A percentile compares a stretch with the other conserved stretches of the same genome.
phyloP scores from a whole-genome alignment of 1,284 basidiomycete genomes.

The Malassezia dermatis region DNA sequence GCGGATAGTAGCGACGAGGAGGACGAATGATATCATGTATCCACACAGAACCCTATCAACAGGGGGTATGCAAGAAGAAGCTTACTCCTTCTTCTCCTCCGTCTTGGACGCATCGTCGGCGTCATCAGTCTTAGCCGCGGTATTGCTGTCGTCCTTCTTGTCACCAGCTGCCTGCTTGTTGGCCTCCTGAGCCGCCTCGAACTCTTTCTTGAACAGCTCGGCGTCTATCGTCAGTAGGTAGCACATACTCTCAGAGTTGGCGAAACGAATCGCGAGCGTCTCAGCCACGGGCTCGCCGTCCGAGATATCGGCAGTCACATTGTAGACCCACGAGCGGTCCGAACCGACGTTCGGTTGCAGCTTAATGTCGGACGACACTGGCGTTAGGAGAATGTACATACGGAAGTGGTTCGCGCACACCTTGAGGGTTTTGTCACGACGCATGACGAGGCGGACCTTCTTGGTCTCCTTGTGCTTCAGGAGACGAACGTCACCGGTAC shows the following conservation, averaged over 20 bases:
- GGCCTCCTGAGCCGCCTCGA: constrained; percentile 35
- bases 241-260: constrained; percentile 85
- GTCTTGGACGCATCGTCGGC: constrained; percentile 18
- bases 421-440: constrained; percentile 98
- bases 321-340: constrained; percentile 92
- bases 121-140: constrained; percentile 10
- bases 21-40: neutral
- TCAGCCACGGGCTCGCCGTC: constrained; percentile 69
- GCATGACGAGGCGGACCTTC: constrained; percentile 94
- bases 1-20: neutral
- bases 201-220: constrained; percentile 43
- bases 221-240: constrained; percentile 23
- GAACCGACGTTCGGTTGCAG: constrained; percentile 97
- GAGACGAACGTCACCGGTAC: constrained; percentile 44
- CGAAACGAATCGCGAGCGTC: constrained; percentile 95
- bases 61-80: constrained; percentile 5
- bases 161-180: constrained; percentile 25
- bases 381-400: constrained; percentile 52
- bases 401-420: constrained; percentile 97
- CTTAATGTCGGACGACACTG: constrained; percentile 81
- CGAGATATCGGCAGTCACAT: constrained; percentile 87
- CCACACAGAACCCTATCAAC: neutral
- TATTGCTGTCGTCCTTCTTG: constrained; percentile 2
- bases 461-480: constrained; percentile 67
- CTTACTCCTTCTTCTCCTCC: constrained; percentile 9